phyloP scores from a whole-genome alignment of 2,329 filamentous ascomycete species.

The Raffaelea deltoideospora region DNA sequence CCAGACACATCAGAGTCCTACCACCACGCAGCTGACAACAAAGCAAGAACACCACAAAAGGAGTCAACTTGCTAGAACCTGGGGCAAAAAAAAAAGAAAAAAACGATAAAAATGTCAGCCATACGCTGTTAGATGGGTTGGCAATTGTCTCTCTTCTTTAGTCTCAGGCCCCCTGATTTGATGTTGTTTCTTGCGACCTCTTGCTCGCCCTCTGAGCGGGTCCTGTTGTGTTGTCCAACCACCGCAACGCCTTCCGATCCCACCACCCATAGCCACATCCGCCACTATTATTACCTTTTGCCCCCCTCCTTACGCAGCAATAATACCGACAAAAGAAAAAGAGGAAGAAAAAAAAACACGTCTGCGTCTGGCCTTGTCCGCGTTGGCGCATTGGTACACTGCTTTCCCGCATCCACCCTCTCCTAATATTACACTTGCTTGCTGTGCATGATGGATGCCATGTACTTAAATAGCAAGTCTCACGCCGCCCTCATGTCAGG shows the following conservation, averaged over 20 bases:
- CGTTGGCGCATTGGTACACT: constrained; percentile 8
- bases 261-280: no score
- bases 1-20: no score
- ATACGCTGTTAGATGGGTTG: background rate
- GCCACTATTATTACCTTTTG: background rate
- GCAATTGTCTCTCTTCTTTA: background rate
- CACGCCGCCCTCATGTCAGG: background rate
- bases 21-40: no score
- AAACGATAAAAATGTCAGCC: no score
- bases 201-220: background rate
- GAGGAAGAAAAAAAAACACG: background rate
- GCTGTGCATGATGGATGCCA: constrained; percentile 8
- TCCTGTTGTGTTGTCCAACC: background rate
- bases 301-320: background rate
- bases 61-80: no score
- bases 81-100: no score
- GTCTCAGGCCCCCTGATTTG: background rate
- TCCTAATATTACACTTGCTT: constrained; percentile 3
- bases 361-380: constrained; percentile 5
- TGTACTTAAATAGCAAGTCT: constrained; percentile 12
- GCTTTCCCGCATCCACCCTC: constrained; percentile 6
- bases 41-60: no score
- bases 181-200: background rate
- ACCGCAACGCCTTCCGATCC: no score
- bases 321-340: no score